Evolutionary conservation across 495 filamentous ascomycete genomes (phyloP).

Genomic region (Terfezia claveryi): DNA sequence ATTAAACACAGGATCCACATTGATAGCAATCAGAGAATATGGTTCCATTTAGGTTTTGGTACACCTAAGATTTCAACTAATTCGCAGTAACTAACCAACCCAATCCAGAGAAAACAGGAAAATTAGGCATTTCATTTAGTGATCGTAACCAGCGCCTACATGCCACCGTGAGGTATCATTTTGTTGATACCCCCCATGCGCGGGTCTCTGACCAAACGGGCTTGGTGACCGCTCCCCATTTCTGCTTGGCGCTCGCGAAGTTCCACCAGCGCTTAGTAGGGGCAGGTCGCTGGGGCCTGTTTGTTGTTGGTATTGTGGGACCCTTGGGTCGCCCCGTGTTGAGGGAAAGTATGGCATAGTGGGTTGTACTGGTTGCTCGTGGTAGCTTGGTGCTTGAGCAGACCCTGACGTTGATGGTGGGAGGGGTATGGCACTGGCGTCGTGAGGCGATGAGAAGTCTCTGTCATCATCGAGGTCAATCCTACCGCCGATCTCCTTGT

Average conservation of each 20-base stretch:
- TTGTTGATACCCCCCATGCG: constrained; percentile 2
- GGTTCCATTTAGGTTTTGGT: no score
- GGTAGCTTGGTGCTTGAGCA: constrained; percentile 11
- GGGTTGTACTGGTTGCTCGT: constrained; percentile 11
- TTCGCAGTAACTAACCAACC: no score
- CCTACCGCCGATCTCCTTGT: constrained; percentile 46
- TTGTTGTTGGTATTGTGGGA: constrained; percentile 9
- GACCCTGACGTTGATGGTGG: constrained; percentile 24
- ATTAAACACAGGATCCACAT: no score
- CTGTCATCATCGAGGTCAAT: constrained; percentile 61
- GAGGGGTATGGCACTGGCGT: constrained; percentile 20
- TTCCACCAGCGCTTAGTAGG: constrained; percentile 10
- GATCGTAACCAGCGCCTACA: constrained; percentile 13
- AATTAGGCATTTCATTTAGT: neutral
- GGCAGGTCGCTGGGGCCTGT: constrained; percentile 12
- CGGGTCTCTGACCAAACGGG: neutral
- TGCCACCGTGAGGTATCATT: constrained; percentile 12
- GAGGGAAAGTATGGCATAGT: constrained; percentile 10
- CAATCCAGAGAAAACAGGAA: no score
- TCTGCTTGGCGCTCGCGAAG: constrained; percentile 11
- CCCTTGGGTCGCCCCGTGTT: constrained; percentile 9
- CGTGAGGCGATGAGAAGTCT: constrained; percentile 30
- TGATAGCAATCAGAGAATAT: no score
- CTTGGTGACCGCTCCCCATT: constrained; percentile 10
- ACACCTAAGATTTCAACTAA: no score